Conservation (phyloP, 1,284 basidiomycete species). For the Trichosporon inkin region DNA sequence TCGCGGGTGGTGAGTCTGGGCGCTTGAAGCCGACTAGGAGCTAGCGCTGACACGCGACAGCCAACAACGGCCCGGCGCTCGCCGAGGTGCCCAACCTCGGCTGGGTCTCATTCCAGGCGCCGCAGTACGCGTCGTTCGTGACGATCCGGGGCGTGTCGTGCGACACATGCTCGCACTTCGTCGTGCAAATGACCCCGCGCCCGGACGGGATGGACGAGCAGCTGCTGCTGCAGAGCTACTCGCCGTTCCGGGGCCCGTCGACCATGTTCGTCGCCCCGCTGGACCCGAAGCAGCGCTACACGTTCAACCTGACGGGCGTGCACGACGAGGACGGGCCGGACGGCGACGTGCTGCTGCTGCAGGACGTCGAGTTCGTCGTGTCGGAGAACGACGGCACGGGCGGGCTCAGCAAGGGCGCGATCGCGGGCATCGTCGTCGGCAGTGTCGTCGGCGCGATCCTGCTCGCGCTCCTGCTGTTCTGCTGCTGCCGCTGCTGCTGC, state of each 20-base stretch:
- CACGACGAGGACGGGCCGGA: neutral
- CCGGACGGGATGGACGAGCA: neutral
- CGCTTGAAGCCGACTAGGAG: neutral
- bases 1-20: neutral
- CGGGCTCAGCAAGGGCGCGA: no score
- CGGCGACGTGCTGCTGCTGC: neutral
- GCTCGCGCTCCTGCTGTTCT: neutral
- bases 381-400: neutral
- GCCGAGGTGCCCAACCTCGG: neutral
- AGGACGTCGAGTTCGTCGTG: neutral
- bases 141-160: conserved; percentile 3
- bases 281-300: neutral
- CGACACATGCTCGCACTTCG: neutral
- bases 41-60: neutral
- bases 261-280: neutral
- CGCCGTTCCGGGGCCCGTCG: neutral
- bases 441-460: neutral
- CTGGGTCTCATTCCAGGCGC: neutral
- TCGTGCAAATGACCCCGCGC: neutral
- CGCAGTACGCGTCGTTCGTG: neutral
- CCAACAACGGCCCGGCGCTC: neutral
- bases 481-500: neutral
- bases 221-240: neutral
- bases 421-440: neutral
- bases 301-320: neutral